Percentiles rank a stretch among this genome's conserved stretches.
These are phyloP conservation scores for Fraxinus sp. DNA, from an alignment of 305 asterid genomes.

Conservation along the genomic window DNA sequence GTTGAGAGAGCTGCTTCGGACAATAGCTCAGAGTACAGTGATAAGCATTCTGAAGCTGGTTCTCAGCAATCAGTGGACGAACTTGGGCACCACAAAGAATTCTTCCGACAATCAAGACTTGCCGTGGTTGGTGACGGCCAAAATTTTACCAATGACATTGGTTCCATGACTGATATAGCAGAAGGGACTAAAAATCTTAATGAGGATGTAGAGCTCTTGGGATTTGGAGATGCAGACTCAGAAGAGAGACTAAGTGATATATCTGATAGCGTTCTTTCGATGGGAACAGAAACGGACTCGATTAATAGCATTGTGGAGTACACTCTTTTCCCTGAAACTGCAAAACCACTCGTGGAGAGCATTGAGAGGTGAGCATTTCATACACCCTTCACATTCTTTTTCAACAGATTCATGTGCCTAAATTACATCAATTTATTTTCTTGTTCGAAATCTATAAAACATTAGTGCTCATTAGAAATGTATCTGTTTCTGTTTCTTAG, in stretches of 20 bases:
- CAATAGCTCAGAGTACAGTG: slow-evolving; percentile 73
- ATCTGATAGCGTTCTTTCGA: slow-evolving; percentile 93
- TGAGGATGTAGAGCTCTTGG: slow-evolving; percentile 67
- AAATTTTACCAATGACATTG: slow-evolving; percentile 37
- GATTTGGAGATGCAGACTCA: slow-evolving; percentile 79
- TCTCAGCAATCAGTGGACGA: slow-evolving; percentile 80
- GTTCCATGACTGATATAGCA: slow-evolving; percentile 34
- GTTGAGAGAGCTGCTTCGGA: slow-evolving; percentile 27
- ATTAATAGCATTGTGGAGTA: slow-evolving; percentile 75
- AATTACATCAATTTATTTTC: neutral
- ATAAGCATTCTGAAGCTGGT: slow-evolving; percentile 81
- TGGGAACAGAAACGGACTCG: slow-evolving; percentile 96
- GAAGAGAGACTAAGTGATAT: slow-evolving; percentile 93
- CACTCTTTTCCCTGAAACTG: slow-evolving; percentile 76
- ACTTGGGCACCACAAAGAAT: slow-evolving; percentile 68
- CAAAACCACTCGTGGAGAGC: slow-evolving; percentile 51
- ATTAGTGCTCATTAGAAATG: neutral
- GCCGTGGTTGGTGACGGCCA: slow-evolving; percentile 45
- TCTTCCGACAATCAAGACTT: slow-evolving; percentile 73
- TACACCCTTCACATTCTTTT: slow-evolving; percentile 8
- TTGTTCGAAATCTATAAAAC: neutral
- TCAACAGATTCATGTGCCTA: neutral
- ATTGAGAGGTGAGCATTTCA: slow-evolving; percentile 58
- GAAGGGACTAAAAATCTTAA: slow-evolving; percentile 38
- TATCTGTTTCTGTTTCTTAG: neutral